Evolutionary conservation across 495 filamentous ascomycete genomes (phyloP).

Genomic region (Melanomma pulvis-pyrius): DNA sequence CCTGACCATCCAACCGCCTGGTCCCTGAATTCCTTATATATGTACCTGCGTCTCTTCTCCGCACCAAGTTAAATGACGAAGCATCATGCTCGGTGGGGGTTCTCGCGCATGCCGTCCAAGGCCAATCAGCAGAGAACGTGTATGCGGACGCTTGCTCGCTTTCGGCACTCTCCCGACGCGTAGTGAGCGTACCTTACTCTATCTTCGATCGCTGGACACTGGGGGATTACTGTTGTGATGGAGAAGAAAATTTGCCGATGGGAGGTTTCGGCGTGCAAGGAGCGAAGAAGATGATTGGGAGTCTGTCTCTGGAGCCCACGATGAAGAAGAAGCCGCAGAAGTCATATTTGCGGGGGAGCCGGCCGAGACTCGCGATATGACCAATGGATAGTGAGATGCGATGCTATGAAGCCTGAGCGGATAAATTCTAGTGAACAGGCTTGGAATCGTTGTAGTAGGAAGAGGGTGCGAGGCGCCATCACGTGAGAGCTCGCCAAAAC

Average conservation of each 20-base stretch:
- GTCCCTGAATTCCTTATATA: background rate
- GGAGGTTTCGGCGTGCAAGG: background rate
- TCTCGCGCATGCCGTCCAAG: background rate
- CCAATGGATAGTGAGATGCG: too few species aligned
- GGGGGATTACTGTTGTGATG: background rate
- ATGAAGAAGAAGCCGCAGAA: too few species aligned
- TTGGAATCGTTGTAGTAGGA: background rate
- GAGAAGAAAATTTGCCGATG: background rate
- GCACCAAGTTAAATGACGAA: background rate
- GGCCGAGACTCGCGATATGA: too few species aligned
- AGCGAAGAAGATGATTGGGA: background rate
- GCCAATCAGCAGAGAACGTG: conserved; percentile 15
- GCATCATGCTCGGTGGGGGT: background rate
- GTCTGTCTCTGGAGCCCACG: too few species aligned
- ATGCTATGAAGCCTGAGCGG: background rate
- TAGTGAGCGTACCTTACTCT: background rate
- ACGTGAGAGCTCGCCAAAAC: conserved; percentile 6
- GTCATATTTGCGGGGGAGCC: too few species aligned
- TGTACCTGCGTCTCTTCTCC: background rate
- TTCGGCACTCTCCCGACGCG: background rate
- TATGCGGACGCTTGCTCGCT: background rate
- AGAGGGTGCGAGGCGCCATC: background rate
- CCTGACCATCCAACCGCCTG: background rate
- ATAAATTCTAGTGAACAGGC: background rate
- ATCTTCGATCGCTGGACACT: background rate